Conservation (phyloP, 169 alveolate genomes). For the Plasmodium inui region DNA sequence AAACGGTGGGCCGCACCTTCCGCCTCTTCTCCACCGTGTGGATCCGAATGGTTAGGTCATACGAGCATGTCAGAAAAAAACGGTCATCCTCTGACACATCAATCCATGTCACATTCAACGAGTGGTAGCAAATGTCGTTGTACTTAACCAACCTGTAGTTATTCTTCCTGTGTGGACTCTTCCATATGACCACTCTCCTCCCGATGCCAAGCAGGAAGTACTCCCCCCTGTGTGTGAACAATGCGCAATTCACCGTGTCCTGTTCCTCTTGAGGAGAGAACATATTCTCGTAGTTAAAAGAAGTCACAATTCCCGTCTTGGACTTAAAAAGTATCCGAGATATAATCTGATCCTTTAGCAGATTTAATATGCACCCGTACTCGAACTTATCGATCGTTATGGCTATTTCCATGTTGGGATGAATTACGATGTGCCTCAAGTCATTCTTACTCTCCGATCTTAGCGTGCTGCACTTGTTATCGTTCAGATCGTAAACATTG, state of each 20-base stretch:
- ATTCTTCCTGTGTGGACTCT: slow-evolving; percentile 77
- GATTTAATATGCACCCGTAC: slow-evolving; percentile 84
- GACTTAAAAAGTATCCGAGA: slow-evolving; percentile 83
- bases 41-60: slow-evolving; percentile 88
- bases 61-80: slow-evolving; percentile 84
- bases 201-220: slow-evolving; percentile 80
- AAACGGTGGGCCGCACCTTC: slow-evolving; percentile 84
- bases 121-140: slow-evolving; percentile 85
- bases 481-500: slow-evolving; percentile 84
- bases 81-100: slow-evolving; percentile 86
- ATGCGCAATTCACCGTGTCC: slow-evolving; percentile 72
- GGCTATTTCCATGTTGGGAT: slow-evolving; percentile 84
- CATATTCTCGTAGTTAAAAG: slow-evolving; percentile 24
- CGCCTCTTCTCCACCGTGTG: slow-evolving; percentile 82
- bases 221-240: slow-evolving; percentile 80
- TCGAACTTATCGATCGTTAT: slow-evolving; percentile 85
- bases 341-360: slow-evolving; percentile 80
- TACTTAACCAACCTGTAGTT: slow-evolving; percentile 82
- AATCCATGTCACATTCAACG: slow-evolving; percentile 80
- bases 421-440: slow-evolving; percentile 79
- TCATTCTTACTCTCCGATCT: slow-evolving; percentile 85
- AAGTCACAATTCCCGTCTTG: slow-evolving; percentile 75
- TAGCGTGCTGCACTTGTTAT: slow-evolving; percentile 83
- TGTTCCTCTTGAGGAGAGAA: slow-evolving; percentile 78
- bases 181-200: slow-evolving; percentile 82